phyloP scores from a whole-genome alignment of 495 filamentous ascomycete species.

The Penicillium riverlandense region DNA sequence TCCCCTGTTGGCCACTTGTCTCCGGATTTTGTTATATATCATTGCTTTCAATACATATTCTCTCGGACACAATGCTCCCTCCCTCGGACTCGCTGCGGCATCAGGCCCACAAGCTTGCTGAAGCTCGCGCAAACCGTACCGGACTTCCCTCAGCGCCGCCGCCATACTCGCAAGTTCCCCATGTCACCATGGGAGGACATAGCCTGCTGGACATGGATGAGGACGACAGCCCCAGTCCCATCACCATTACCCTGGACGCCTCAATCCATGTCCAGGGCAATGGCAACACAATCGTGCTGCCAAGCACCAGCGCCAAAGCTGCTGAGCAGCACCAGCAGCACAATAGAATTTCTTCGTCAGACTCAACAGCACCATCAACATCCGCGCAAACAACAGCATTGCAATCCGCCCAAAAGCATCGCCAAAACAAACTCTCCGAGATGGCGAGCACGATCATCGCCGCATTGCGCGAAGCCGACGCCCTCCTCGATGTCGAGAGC shows the following conservation, averaged over 20 bases:
- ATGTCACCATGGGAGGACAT: background rate
- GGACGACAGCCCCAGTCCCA: conserved; percentile 3
- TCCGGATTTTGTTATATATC: background rate
- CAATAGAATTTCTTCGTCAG: too few relatives aligned
- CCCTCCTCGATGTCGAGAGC: background rate
- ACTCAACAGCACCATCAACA: too few relatives aligned
- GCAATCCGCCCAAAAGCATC: conserved; percentile 3
- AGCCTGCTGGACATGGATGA: background rate
- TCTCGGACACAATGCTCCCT: conserved; percentile 9
- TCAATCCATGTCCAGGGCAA: conserved; percentile 29
- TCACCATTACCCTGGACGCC: conserved; percentile 28
- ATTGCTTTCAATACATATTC: background rate
- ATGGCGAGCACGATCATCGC: conserved; percentile 11
- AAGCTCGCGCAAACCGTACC: conserved; percentile 6
- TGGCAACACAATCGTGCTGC: conserved; percentile 23
- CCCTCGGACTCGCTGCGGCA: conserved; percentile 18
- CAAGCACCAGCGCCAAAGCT: conserved; percentile 4
- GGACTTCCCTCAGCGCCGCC: conserved; percentile 5
- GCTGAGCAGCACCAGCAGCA: background rate
- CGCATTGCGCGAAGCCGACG: background rate
- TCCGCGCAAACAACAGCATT: too few relatives aligned
- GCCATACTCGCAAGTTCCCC: conserved; percentile 6
- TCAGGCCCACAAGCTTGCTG: conserved; percentile 15
- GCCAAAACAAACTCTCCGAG: conserved; percentile 10
- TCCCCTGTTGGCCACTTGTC: background rate